Conservation (phyloP, 2,329 filamentous ascomycete genomes). For the Penicillium sumatraense region DNA sequence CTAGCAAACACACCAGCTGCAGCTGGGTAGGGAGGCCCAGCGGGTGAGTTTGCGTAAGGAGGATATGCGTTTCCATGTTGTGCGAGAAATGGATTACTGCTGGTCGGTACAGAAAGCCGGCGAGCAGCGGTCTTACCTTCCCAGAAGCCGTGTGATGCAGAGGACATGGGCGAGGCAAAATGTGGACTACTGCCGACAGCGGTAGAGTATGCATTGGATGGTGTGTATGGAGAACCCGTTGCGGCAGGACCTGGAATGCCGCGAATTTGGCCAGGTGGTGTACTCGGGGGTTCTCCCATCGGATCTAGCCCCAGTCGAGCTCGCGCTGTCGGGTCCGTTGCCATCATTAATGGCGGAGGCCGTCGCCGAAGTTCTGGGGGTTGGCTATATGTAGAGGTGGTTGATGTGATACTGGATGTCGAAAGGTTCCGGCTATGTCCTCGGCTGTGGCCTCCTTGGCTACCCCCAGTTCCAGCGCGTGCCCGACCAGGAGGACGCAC, state of each 20-base stretch:
- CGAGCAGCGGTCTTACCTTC: slow-evolving; percentile 70
- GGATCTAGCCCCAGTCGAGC: slow-evolving; percentile 69
- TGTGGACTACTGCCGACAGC: slow-evolving; percentile 73
- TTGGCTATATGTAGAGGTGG: slow-evolving; percentile 70
- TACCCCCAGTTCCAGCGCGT: slow-evolving; percentile 77
- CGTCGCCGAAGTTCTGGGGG: slow-evolving; percentile 68
- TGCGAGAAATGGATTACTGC: slow-evolving; percentile 73
- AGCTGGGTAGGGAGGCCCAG: slow-evolving; percentile 58
- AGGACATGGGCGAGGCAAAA: slow-evolving; percentile 76
- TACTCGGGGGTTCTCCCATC: slow-evolving; percentile 65
- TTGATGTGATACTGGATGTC: slow-evolving; percentile 81
- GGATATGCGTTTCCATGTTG: slow-evolving; percentile 62
- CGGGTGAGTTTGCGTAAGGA: slow-evolving; percentile 61
- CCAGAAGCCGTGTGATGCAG: slow-evolving; percentile 75
- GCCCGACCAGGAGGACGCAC: slow-evolving; percentile 76
- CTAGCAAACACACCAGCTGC: slow-evolving; percentile 67
- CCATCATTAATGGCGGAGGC: slow-evolving; percentile 83
- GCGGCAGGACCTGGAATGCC: slow-evolving; percentile 70
- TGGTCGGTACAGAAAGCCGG: slow-evolving; percentile 80
- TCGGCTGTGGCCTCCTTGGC: slow-evolving; percentile 69
- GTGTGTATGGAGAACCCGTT: slow-evolving; percentile 78
- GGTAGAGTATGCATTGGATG: slow-evolving; percentile 79
- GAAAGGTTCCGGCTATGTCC: slow-evolving; percentile 87
- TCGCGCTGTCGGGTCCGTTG: slow-evolving; percentile 65
- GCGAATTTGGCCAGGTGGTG: slow-evolving; percentile 67